Conservation (phyloP, 2,329 filamentous ascomycete genomes). For the Aspergillus fructus region DNA sequence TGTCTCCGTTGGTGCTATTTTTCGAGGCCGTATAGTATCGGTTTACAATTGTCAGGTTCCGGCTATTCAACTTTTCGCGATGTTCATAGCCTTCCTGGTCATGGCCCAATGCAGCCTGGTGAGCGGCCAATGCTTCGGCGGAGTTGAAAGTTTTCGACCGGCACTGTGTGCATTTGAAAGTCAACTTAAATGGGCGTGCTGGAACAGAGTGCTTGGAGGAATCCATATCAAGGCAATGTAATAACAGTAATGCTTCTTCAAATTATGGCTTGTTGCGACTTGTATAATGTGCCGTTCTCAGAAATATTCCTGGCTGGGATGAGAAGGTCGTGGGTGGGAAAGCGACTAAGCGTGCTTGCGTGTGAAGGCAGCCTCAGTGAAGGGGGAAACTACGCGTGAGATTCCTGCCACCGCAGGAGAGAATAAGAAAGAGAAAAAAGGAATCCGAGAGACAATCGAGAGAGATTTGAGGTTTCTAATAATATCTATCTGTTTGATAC, state of each 20-base stretch:
- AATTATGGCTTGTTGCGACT: too few species aligned
- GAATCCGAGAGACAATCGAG: background rate
- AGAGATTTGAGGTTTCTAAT: background rate
- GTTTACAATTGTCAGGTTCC: background rate
- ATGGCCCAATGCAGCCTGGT: slow-evolving; percentile 5
- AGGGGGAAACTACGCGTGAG: background rate
- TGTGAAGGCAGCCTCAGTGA: background rate
- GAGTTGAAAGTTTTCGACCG: slow-evolving; percentile 3
- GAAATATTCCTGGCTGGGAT: background rate
- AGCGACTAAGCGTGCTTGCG: background rate
- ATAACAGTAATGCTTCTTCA: background rate
- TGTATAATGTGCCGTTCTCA: background rate
- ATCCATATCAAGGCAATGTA: background rate
- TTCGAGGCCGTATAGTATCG: background rate
- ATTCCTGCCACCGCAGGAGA: background rate
- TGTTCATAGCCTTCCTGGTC: background rate
- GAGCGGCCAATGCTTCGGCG: background rate
- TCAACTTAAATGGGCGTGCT: background rate
- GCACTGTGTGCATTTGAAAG: slow-evolving; percentile 3
- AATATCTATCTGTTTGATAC: background rate
- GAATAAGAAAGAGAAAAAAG: background rate
- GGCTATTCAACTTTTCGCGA: background rate
- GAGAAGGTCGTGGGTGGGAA: background rate
- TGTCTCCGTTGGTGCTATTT: background rate
- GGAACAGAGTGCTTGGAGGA: background rate